phyloP scores from a whole-genome alignment of 1,139 yeast genomes.

The Geotrichum histeridarum region DNA sequence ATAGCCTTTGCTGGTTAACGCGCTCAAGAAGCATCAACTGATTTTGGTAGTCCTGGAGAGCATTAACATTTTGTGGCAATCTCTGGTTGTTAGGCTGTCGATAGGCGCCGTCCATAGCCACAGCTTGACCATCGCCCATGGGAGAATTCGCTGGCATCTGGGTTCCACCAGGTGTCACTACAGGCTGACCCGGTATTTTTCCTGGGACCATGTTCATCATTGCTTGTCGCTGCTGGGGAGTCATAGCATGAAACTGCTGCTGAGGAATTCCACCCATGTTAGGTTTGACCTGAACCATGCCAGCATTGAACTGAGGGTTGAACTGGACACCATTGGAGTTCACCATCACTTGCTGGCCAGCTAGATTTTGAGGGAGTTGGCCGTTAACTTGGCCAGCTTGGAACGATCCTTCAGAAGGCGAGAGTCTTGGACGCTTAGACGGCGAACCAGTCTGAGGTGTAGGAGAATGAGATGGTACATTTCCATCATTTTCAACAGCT shows the following conservation, averaged over 20 bases:
- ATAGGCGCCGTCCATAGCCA: not conserved
- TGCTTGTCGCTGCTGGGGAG: constrained; percentile 10
- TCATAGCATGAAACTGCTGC: constrained; percentile 9
- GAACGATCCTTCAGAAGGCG: constrained; percentile 36
- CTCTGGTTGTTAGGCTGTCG: constrained; percentile 20
- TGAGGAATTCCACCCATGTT: constrained; percentile 6
- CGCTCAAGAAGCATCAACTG: constrained; percentile 67
- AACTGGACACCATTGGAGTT: constrained; percentile 12
- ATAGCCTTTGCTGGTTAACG: constrained; percentile 55
- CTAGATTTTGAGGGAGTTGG: constrained; percentile 15
- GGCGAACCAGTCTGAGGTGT: constrained; percentile 34
- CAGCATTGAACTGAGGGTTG: constrained; percentile 17
- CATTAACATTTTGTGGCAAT: constrained; percentile 33
- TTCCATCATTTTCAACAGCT: constrained; percentile 22
- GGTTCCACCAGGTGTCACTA: constrained; percentile 13
- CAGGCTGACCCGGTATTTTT: constrained; percentile 12
- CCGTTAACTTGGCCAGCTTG: constrained; percentile 14
- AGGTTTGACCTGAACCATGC: constrained; percentile 10
- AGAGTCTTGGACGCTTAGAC: constrained; percentile 37
- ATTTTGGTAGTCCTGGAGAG: constrained; percentile 68
- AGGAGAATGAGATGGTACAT: constrained; percentile 29
- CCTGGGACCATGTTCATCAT: constrained; percentile 9
- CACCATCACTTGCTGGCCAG: constrained; percentile 15
- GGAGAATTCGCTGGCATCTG: constrained; percentile 11
- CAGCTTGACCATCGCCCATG: not conserved